Evolutionary conservation across 352 stramenopile genomes (phyloP).

Genomic region (Phytopythium montanum): DNA sequence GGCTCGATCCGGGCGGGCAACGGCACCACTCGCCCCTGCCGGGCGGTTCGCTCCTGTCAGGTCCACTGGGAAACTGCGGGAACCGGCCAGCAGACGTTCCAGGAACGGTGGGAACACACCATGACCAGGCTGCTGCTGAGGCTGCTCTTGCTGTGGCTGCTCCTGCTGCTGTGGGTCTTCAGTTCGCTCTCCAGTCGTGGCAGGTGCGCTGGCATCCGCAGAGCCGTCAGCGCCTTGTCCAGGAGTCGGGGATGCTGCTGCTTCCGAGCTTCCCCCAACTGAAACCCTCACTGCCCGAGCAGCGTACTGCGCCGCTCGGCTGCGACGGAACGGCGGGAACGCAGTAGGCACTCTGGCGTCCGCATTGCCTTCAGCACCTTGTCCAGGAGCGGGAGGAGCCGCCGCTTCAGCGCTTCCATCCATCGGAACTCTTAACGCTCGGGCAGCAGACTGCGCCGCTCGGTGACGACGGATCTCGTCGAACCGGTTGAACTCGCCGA

Average conservation of each 20-base stretch:
- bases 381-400: background rate
- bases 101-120: slow-evolving; percentile 6
- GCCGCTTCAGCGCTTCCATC: background rate
- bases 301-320: background rate
- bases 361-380: background rate
- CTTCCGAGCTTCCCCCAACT: background rate
- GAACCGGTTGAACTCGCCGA: background rate
- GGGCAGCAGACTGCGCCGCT: background rate
- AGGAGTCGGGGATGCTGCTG: background rate
- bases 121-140: background rate
- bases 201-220: background rate
- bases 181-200: background rate
- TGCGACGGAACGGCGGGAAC: no score
- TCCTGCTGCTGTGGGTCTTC: background rate
- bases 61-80: slow-evolving; percentile 17
- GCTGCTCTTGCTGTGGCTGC: no score
- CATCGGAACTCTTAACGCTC: background rate
- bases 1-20: slow-evolving; percentile 5
- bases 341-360: no score
- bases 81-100: background rate
- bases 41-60: slow-evolving; percentile 6
- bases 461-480: background rate
- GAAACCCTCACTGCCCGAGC: background rate
- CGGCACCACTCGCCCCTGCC: background rate
- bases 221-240: background rate